These are phyloP conservation scores for Artomyces pyxidatus DNA, from an alignment of 768 basidiomycete genomes.

Conservation along the genomic window DNA sequence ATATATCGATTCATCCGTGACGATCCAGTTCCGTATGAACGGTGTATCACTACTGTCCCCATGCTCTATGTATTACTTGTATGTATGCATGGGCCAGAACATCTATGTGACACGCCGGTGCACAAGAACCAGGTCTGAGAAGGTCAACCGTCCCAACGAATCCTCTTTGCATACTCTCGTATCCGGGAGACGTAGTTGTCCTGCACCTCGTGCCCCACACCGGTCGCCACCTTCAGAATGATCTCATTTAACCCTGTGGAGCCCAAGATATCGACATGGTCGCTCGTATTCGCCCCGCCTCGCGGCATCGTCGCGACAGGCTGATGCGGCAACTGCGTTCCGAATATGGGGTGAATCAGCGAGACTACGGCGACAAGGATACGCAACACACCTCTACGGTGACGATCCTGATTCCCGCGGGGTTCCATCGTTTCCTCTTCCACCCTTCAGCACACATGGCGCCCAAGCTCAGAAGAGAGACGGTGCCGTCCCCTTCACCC, in stretches of 20 bases:
- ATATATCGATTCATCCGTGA: too few relatives aligned
- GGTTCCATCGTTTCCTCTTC: slow-evolving; percentile 87
- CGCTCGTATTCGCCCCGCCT: slow-evolving; percentile 87
- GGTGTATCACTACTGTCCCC: too few relatives aligned
- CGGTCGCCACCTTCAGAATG: slow-evolving; percentile 85
- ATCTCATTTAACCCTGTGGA: slow-evolving; percentile 81
- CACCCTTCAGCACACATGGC: slow-evolving; percentile 98
- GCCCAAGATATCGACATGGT: slow-evolving; percentile 71
- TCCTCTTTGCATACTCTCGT: slow-evolving; percentile 59
- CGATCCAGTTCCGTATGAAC: too few relatives aligned
- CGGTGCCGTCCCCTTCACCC: slow-evolving; percentile 95
- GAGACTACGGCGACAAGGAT: background rate
- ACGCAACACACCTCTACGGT: slow-evolving; percentile 70
- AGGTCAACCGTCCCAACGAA: slow-evolving; percentile 59
- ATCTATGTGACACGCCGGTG: too few relatives aligned
- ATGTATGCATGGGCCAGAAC: too few relatives aligned
- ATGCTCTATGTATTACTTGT: too few relatives aligned
- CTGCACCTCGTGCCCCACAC: slow-evolving; percentile 62
- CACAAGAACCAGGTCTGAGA: too few relatives aligned
- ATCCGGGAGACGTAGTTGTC: slow-evolving; percentile 74
- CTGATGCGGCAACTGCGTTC: slow-evolving; percentile 64
- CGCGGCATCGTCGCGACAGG: slow-evolving; percentile 68
- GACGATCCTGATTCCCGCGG: slow-evolving; percentile 74
- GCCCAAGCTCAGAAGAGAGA: slow-evolving; percentile 75
- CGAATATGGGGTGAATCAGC: background rate